A percentile compares a stretch with the other conserved stretches of the same genome.
Evolutionary conservation across 2,329 filamentous ascomycete genomes (phyloP).

Genomic region (Diaporthe sp.): DNA sequence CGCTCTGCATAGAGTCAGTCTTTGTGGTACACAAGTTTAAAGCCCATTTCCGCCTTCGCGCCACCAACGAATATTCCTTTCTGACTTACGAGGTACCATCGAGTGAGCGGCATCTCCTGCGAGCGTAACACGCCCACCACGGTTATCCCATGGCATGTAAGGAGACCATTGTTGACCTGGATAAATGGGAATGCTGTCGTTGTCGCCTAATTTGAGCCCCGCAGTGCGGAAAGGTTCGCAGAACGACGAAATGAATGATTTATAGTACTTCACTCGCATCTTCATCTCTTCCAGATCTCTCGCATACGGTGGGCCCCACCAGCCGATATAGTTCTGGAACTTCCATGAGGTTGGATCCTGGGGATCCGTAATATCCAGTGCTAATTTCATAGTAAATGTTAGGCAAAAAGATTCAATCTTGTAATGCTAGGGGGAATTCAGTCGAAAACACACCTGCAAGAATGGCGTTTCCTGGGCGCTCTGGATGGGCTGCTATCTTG

Average conservation of each 20-base stretch:
- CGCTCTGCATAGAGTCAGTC: neutral
- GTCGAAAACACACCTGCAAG: neutral
- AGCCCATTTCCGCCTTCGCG: fast-evolving
- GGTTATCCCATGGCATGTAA: neutral
- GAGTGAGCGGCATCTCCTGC: conserved; percentile 8
- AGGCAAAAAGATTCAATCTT: neutral
- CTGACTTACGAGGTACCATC: conserved; percentile 4
- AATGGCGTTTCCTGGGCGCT: neutral
- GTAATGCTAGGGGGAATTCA: too few relatives aligned
- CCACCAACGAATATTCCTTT: neutral
- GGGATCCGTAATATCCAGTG: neutral
- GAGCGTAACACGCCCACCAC: neutral
- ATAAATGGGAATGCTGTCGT: neutral
- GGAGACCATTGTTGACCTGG: conserved; percentile 4
- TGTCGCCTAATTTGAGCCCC: neutral
- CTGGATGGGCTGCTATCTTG: conserved; percentile 6
- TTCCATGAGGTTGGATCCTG: neutral
- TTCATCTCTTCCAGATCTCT: neutral
- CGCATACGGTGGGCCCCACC: neutral
- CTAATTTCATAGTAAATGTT: neutral
- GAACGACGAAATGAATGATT: neutral
- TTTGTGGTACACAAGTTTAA: too few relatives aligned
- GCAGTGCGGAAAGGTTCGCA: conserved; percentile 10
- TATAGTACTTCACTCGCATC: neutral
- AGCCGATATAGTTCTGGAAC: conserved; percentile 3